These are phyloP conservation scores for Heritiera fomes DNA, from an alignment of 345 rosid species.

Conservation along the genomic window DNA sequence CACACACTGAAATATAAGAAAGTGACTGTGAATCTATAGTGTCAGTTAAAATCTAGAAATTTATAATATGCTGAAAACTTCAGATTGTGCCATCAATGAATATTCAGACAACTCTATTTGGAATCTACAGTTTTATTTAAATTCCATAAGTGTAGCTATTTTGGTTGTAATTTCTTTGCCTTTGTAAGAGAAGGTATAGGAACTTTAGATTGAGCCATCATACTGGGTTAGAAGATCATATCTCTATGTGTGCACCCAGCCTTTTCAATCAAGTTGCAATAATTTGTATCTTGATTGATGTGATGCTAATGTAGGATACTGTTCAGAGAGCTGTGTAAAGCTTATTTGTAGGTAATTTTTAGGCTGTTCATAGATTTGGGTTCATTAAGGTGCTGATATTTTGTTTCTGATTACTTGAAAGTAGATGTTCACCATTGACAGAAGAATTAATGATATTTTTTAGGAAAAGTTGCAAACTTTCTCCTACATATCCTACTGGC, in stretches of 20 bases:
- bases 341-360: background rate
- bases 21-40: background rate
- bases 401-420: background rate
- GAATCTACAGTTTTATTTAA: background rate
- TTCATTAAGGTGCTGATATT: background rate
- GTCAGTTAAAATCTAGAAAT: background rate
- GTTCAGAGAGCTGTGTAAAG: background rate
- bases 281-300: background rate
- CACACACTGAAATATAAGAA: background rate
- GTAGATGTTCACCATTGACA: background rate
- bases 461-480: background rate
- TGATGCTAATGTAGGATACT: background rate
- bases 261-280: background rate
- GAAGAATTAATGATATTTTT: background rate
- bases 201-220: background rate
- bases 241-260: background rate
- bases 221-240: no score
- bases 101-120: background rate
- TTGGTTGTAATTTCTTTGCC: background rate
- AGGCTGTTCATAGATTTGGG: background rate
- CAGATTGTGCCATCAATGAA: background rate
- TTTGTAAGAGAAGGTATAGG: background rate
- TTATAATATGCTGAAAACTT: background rate
- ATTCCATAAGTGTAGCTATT: background rate
- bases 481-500: background rate